Percentiles rank a stretch among this genome's conserved stretches.
Conservation (phyloP, 768 basidiomycete species). For the Daedaleopsis nitida region DNA sequence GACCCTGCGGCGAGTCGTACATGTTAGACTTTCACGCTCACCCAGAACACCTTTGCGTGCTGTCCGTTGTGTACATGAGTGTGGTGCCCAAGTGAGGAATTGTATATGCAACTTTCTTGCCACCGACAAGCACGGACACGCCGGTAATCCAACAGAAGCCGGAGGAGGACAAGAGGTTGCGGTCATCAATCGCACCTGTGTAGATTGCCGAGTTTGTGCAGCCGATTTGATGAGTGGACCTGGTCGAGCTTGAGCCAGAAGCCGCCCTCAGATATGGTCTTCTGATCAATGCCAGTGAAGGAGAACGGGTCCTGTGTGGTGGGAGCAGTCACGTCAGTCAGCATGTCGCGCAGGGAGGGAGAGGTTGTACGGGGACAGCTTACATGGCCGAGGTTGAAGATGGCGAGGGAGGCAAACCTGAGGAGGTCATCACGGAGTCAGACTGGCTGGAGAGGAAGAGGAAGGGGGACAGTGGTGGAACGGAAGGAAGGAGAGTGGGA, state of each 20-base stretch:
- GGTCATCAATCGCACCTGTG: conserved; percentile 40
- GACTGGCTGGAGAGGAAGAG: too few relatives aligned
- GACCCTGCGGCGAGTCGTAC: conserved; percentile 8
- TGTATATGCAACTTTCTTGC: conserved; percentile 16
- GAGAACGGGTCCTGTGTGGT: conserved; percentile 26
- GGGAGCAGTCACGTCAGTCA: conserved; percentile 14
- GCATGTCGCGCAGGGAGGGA: neutral
- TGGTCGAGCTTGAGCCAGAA: conserved; percentile 52
- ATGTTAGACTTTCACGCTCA: conserved; percentile 26
- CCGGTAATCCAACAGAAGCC: conserved; percentile 33
- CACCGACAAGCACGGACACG: conserved; percentile 27
- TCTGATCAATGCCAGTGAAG: conserved; percentile 45
- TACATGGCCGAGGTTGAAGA: conserved; percentile 19
- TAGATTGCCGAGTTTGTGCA: conserved; percentile 50
- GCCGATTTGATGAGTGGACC: conserved; percentile 49
- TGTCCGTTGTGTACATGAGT: conserved; percentile 27
- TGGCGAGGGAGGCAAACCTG: conserved; percentile 37
- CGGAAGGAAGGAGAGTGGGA: too few relatives aligned
- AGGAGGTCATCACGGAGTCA: conserved; percentile 44
- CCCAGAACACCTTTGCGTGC: conserved; percentile 27
- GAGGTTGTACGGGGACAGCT: neutral
- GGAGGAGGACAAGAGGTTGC: conserved; percentile 14
- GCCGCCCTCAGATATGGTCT: conserved; percentile 34
- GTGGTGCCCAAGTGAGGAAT: conserved; percentile 32
- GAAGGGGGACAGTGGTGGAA: too few relatives aligned